phyloP scores from a whole-genome alignment of 352 stramenopile species.

The Phytophthora hybrid region DNA sequence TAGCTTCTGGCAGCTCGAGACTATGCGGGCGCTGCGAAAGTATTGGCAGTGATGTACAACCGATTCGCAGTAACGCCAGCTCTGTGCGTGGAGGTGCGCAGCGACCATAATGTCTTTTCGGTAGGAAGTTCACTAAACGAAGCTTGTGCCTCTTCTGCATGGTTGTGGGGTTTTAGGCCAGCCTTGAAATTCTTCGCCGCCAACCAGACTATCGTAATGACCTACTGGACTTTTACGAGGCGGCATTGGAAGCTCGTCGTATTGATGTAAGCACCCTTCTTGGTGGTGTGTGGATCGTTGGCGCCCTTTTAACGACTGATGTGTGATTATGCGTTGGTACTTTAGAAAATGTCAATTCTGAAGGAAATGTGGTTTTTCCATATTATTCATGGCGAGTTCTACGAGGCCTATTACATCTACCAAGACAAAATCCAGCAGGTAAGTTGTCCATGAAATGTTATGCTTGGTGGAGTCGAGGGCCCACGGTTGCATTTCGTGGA shows the following conservation, averaged over 20 bases:
- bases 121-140: background rate
- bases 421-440: slow-evolving; percentile 81
- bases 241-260: slow-evolving; percentile 45
- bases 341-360: slow-evolving; percentile 67
- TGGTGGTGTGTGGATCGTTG: slow-evolving; percentile 2
- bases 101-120: background rate
- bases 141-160: background rate
- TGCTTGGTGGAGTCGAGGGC: background rate
- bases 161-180: slow-evolving; percentile 51
- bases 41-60: slow-evolving; percentile 75
- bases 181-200: slow-evolving; percentile 77
- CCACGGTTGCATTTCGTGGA: background rate
- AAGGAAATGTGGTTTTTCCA: slow-evolving; percentile 83
- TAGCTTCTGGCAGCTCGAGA: slow-evolving; percentile 78
- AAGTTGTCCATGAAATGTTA: slow-evolving; percentile 3
- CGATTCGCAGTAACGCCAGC: slow-evolving; percentile 65
- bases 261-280: slow-evolving; percentile 55
- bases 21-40: slow-evolving; percentile 71
- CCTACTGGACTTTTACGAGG: slow-evolving; percentile 66
- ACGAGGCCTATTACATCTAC: slow-evolving; percentile 82
- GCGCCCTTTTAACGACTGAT: slow-evolving; percentile 7
- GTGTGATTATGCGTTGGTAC: slow-evolving; percentile 12
- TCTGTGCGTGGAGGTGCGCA: slow-evolving; percentile 69
- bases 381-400: slow-evolving; percentile 76
- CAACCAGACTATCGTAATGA: slow-evolving; percentile 60